A percentile compares a stretch with the other conserved stretches of the same genome.
phyloP scores from a whole-genome alignment of 1,284 basidiomycete genomes.

The Apiotrichum mycotoxinovorans region DNA sequence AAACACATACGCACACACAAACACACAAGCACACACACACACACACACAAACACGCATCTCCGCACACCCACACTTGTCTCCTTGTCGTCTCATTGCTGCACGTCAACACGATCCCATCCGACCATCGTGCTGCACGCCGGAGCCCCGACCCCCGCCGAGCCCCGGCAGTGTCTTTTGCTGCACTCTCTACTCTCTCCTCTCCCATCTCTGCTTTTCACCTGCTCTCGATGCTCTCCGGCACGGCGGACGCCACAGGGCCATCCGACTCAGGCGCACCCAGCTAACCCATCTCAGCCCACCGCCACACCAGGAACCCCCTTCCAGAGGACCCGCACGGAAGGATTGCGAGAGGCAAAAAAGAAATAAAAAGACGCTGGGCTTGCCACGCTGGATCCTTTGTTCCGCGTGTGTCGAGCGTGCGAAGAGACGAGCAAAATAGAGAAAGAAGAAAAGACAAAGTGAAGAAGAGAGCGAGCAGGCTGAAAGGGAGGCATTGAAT shows the following conservation, averaged over 20 bases:
- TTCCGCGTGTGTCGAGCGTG: too few species aligned
- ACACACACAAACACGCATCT: neutral
- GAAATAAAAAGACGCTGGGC: too few species aligned
- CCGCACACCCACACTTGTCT: neutral
- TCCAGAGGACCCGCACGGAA: neutral
- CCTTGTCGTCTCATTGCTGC: neutral
- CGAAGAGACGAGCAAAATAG: too few species aligned
- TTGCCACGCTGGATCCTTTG: neutral
- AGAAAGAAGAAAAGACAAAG: too few species aligned
- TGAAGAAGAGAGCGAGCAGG: too few species aligned
- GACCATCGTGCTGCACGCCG: neutral
- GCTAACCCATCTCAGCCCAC: neutral
- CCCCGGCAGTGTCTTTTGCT: too few species aligned
- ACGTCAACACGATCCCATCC: neutral
- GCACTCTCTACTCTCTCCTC: too few species aligned
- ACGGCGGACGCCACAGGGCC: constrained; percentile 4
- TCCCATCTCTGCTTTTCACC: neutral
- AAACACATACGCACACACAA: too few species aligned
- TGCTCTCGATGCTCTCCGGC: neutral
- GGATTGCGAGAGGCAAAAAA: neutral
- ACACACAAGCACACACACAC: too few species aligned
- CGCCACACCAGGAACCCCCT: neutral
- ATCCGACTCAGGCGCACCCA: neutral
- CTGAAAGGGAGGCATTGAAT: too few species aligned
- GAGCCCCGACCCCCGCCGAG: neutral